Conservation (phyloP, 129 eudicot genomes). For the Helichrysum umbraculigerum region DNA sequence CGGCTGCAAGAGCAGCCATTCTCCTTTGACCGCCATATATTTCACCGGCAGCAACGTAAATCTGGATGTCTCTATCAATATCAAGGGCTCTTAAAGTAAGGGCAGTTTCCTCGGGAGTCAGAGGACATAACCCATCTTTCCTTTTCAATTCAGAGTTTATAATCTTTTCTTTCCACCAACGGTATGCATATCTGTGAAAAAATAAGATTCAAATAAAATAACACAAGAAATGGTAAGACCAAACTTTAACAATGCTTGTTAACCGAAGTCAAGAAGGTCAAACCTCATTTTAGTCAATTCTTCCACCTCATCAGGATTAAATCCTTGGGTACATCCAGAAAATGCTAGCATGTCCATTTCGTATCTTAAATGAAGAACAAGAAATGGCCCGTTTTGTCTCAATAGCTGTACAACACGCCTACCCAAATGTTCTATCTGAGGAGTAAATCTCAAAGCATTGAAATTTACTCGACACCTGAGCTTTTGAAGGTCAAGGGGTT, state of each 20-base stretch:
- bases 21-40: constrained; percentile 84
- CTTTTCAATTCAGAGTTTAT: constrained; percentile 82
- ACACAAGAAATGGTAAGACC: background rate
- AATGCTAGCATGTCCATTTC: constrained; percentile 99
- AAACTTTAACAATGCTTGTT: background rate
- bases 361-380: constrained; percentile 89
- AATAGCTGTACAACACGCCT: constrained; percentile 60
- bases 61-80: constrained; percentile 74
- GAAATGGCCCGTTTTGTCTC: constrained; percentile 74
- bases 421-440: constrained; percentile 82
- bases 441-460: constrained; percentile 68
- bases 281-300: constrained; percentile 92
- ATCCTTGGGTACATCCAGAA: constrained; percentile 94
- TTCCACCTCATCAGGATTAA: constrained; percentile 71
- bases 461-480: constrained; percentile 87
- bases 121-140: constrained; percentile 88
- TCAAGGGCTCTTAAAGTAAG: constrained; percentile 72
- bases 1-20: constrained; percentile 63
- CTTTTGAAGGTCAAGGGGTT: constrained; percentile 69
- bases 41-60: constrained; percentile 95
- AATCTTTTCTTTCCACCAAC: constrained; percentile 98
- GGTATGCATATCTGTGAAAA: constrained; percentile 77
- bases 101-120: constrained; percentile 98
- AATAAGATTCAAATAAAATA: background rate
- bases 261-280: constrained; percentile 14